A percentile compares a stretch with the other conserved stretches of the same genome.
Evolutionary conservation across 441 rosid species (phyloP).

Genomic region (Populus hybrid): DNA sequence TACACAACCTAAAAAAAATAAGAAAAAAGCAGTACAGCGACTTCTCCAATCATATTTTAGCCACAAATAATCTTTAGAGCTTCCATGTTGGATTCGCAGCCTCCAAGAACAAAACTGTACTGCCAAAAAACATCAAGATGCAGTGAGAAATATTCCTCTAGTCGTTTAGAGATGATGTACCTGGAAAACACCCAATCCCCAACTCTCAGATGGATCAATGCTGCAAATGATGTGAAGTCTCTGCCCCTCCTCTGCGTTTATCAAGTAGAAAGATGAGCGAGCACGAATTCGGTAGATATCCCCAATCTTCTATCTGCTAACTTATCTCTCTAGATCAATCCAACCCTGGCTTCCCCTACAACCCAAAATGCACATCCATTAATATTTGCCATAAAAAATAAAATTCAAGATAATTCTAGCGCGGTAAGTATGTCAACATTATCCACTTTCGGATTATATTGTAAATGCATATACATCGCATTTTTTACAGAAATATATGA

Average conservation of each 20-base stretch:
- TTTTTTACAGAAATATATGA: neutral
- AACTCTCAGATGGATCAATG: constrained; percentile 52
- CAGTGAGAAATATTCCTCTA: neutral
- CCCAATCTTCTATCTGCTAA: constrained; percentile 53
- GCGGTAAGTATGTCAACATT: too few species aligned
- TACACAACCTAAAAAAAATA: too few species aligned
- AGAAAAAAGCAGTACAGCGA: too few species aligned
- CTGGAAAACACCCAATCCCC: constrained; percentile 54
- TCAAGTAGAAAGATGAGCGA: constrained; percentile 79
- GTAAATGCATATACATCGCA: neutral
- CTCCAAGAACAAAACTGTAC: neutral
- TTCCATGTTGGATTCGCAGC: neutral
- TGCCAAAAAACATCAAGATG: neutral
- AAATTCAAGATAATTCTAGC: neutral
- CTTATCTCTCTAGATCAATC: constrained; percentile 49
- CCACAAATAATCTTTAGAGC: neutral
- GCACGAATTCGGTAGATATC: constrained; percentile 65
- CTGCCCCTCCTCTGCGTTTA: constrained; percentile 54
- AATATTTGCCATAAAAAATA: neutral
- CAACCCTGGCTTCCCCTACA: constrained; percentile 84
- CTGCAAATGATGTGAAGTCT: constrained; percentile 67
- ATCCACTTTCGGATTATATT: neutral
- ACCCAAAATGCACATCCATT: neutral
- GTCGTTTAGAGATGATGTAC: constrained; percentile 19
- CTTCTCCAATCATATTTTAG: neutral